Base-by-base conservation (phyloP, 139 green algal genomes). In the Nannochloris sp. region DNA sequence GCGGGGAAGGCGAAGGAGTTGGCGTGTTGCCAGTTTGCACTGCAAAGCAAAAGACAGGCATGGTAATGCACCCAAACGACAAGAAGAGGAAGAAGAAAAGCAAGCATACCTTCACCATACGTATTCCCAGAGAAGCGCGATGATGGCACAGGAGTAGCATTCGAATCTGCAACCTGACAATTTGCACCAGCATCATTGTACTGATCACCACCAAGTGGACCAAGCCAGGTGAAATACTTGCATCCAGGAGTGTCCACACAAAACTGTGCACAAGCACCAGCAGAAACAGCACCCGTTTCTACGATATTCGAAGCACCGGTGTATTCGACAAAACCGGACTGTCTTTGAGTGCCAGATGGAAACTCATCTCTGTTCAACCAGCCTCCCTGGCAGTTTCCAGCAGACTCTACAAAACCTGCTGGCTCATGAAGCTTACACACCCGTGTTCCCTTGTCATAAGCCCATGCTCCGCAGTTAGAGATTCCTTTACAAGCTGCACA, bases 361-460 rank as follows among this genome's bases (percentile, higher is more conserved):
- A 53, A 53, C 16, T 53, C n/a, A 53, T 53, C n/a, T 21, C 46
- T 53, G 23, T 53, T 53, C n/a, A 53, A 21, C 46, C 46, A 53
- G 6, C 46, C 46, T 53, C 16, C 46, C 16, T 53, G 16, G 46
- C 46, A 53, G n/a, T 19, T 19, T 19, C 18, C 46, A 24, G 18
- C 8, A 6, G 18, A 25, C 5, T 53, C n/a, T 53, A 7, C 15
- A 19, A 19, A 53, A 12, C 46, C 46, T 53, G 46, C 46, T 9
- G 10, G 18, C 5, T 53, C n/a, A 19, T 25, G n/a, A 25, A 53
- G 46, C n/a, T 3, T 12, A 21, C 46, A 53, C n/a, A 21, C n/a
- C 6, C 46, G 3, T 24, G 46, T 25, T 7, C 46, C 46, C 16
- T 21, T 21, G 16, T 19, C 46, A 53, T 53, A 53, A 8, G 11